Percentiles rank a stretch among this genome's conserved stretches.
These are phyloP conservation scores for Quercus mongolica DNA, from an alignment of 306 rosid species.

Conservation along the genomic window DNA sequence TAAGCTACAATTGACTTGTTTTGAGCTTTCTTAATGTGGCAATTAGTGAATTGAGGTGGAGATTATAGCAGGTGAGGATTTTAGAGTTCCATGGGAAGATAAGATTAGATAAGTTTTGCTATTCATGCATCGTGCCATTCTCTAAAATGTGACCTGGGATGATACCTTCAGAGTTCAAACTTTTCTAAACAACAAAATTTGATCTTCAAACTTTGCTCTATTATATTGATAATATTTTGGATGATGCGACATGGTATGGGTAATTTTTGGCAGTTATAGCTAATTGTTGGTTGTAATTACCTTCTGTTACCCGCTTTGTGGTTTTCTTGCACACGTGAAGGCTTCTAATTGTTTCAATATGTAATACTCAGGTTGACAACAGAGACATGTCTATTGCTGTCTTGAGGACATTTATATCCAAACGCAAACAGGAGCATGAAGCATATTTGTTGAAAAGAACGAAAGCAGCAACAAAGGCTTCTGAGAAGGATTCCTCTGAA, in stretches of 20 bases:
- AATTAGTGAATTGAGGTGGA: not conserved
- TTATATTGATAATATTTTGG: not conserved
- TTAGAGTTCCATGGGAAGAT: not conserved
- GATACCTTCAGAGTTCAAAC: not conserved
- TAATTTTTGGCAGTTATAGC: not conserved
- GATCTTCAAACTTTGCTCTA: not conserved
- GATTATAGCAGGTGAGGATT: not conserved
- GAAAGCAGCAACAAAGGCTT: slow-evolving; percentile 32
- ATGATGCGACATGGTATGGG: not conserved
- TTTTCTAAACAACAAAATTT: not conserved
- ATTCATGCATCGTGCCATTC: not conserved
- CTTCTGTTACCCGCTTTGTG: not conserved
- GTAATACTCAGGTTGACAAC: slow-evolving; percentile 74
- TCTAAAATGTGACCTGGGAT: not conserved
- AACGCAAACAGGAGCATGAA: slow-evolving; percentile 72
- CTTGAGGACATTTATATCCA: slow-evolving; percentile 69
- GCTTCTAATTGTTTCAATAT: slow-evolving; percentile 17
- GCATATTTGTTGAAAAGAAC: slow-evolving; percentile 49
- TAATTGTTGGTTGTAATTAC: not conserved
- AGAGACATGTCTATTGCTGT: slow-evolving; percentile 95
- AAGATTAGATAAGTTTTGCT: not conserved
- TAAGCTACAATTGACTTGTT: not conserved
- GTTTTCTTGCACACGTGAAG: not conserved
- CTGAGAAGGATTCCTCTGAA: slow-evolving; percentile 49
- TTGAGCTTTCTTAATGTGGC: not conserved